Evolutionary conservation across 768 basidiomycete genomes (phyloP), one percentile per base, ranked within the genome.

Genomic region (Lactifluus rugatus): DNA sequence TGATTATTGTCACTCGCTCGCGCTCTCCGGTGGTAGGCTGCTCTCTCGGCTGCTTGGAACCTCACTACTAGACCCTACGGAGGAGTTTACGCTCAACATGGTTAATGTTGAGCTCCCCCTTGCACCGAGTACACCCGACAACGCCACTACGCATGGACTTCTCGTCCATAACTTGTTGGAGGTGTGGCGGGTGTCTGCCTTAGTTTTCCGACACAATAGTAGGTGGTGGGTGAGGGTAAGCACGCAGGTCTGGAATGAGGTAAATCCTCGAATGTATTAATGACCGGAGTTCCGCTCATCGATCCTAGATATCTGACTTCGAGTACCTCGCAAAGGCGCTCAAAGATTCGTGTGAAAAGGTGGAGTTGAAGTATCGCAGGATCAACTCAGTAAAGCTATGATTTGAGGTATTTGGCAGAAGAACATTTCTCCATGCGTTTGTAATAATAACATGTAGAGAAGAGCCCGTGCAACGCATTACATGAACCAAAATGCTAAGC

Each of bases 51-150:
- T 81, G 8, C 73, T 90, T 42, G 81, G 79, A 1, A 91, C 88
- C 0, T 61, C 65, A 2, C 74, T 85, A 4, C 73, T 92, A 73
- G 84, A 89, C 57, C 75, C 75, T 2, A 57, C 63, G 2, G 72
- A 73, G 16, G 81, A 83, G 57, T 69, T 88, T 14, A 88, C 85
- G 0, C 71, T 81, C 13, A 82, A 77, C 62, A 90, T 93, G 88
- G 88, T 87, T 28, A 76, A 75, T 21, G 75, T 78, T 52, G 70
- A 66, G 41, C 68, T 78, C 1, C 78, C 77, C 39, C 62, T 72
- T 5, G 51, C 73, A 16, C 55, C 70, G 14, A 60, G 62, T 6
- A 62, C 64, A 8, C 56, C 62, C 13, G 66, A 64, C 39, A 60
- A 51, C 42, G 64, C 45, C n/a, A 52, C 54, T 26, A 64, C 68